These are phyloP conservation scores for Nakazawaea wyomingensis DNA, from an alignment of 805 yeast genomes.

Conservation along the genomic window DNA sequence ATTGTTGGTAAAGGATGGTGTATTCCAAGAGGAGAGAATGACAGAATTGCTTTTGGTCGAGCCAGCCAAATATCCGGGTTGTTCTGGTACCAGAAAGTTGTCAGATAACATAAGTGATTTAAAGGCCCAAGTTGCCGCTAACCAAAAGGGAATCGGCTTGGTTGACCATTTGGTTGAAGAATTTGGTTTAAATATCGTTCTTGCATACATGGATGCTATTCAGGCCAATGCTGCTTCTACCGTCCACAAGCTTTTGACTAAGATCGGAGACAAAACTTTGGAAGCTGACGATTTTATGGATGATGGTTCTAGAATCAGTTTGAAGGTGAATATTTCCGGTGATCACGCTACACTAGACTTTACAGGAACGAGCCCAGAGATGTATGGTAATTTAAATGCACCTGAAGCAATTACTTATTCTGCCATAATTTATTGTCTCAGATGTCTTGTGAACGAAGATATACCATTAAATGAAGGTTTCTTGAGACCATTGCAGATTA, in stretches of 20 bases:
- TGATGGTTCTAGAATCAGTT: constrained; percentile 68
- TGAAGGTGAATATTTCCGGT: constrained; percentile 45
- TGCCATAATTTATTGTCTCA: constrained; percentile 80
- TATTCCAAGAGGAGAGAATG: constrained; percentile 70
- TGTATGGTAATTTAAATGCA: constrained; percentile 87
- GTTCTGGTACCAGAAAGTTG: constrained; percentile 83
- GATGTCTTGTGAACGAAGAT: constrained; percentile 80
- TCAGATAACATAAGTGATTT: constrained; percentile 80
- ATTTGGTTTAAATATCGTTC: constrained; percentile 53
- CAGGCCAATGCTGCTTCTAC: constrained; percentile 73
- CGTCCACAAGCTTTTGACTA: constrained; percentile 51
- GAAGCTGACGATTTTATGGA: constrained; percentile 67
- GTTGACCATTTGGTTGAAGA: constrained; percentile 57
- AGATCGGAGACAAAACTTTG: constrained; percentile 32
- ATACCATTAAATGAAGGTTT: constrained; percentile 96
- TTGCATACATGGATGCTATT: constrained; percentile 75
- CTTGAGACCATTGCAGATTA: constrained; percentile 67
- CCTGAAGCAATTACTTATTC: constrained; percentile 87
- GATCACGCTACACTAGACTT: constrained; percentile 73
- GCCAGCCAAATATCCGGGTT: constrained; percentile 79
- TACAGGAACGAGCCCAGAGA: constrained; percentile 79
- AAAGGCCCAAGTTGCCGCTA: constrained; percentile 86
- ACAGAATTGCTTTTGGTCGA: constrained; percentile 56
- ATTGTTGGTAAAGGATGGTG: constrained; percentile 63
- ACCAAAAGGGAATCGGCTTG: constrained; percentile 74